Conservation (phyloP, 148 eudicot genomes). For the Gaultheria prostrata region DNA sequence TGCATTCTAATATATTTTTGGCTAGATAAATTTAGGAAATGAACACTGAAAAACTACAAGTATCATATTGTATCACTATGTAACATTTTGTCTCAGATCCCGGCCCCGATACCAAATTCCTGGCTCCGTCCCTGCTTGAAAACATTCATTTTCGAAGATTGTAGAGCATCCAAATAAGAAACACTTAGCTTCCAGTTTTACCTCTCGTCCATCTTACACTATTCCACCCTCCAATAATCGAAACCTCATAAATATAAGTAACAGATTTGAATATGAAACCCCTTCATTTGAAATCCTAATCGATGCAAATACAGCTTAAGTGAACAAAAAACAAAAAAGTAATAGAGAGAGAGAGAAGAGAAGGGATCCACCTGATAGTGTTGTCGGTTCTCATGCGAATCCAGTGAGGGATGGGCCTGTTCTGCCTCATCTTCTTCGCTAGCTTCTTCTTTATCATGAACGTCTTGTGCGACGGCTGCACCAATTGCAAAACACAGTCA, state of each 20-base stretch:
- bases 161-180: neutral
- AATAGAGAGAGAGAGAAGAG: neutral
- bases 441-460: constrained; percentile 57
- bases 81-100: too few relatives aligned
- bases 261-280: neutral
- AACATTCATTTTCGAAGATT: neutral
- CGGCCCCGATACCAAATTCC: too few relatives aligned
- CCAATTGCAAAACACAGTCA: neutral
- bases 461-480: constrained; percentile 50
- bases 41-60: too few relatives aligned
- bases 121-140: too few relatives aligned
- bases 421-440: constrained; percentile 57
- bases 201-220: too few relatives aligned
- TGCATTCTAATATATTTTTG: too few relatives aligned
- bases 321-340: neutral
- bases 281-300: neutral
- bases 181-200: neutral
- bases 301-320: neutral
- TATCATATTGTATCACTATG: too few relatives aligned
- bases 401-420: constrained; percentile 24
- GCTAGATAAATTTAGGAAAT: too few relatives aligned
- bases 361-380: constrained; percentile 33
- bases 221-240: neutral
- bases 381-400: constrained; percentile 52
- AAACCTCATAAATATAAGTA: neutral